Percentiles rank a stretch among this genome's conserved stretches.
phyloP scores from a whole-genome alignment of 148 eudicot species.

The Cornus suecica region DNA sequence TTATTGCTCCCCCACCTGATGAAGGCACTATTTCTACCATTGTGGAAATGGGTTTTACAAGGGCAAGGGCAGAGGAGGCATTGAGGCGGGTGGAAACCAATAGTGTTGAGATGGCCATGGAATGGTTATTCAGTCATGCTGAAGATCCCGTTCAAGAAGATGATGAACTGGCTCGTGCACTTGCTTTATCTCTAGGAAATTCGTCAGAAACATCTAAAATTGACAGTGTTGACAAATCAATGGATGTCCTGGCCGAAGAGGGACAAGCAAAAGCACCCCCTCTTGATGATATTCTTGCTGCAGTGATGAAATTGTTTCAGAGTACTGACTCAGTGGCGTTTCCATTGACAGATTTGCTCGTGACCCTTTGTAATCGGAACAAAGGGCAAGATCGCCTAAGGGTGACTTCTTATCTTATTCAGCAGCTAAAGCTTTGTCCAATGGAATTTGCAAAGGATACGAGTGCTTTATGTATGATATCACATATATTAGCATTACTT shows the following conservation, averaged over 20 bases:
- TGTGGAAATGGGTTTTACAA: constrained; percentile 95
- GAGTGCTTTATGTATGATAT: constrained; percentile 68
- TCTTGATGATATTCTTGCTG: constrained; percentile 80
- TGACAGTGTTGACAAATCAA: constrained; percentile 60
- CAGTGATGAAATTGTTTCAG: constrained; percentile 74
- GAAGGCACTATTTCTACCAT: constrained; percentile 84
- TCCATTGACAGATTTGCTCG: constrained; percentile 78
- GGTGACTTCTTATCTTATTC: constrained; percentile 71
- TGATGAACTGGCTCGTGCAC: constrained; percentile 91
- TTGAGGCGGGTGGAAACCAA: constrained; percentile 84
- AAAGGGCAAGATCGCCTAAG: constrained; percentile 87
- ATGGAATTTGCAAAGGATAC: constrained; percentile 56
- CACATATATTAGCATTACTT: constrained; percentile 83
- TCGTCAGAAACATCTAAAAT: constrained; percentile 77
- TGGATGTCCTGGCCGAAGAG: constrained; percentile 58
- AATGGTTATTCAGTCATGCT: constrained; percentile 86
- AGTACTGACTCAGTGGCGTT: constrained; percentile 77
- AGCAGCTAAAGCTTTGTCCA: constrained; percentile 69
- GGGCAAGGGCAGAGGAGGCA: constrained; percentile 96
- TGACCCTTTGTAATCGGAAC: constrained; percentile 78
- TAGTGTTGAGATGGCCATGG: constrained; percentile 99
- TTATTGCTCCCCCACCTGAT: constrained; percentile 85
- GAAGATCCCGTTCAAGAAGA: constrained; percentile 96
- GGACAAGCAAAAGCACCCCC: constrained; percentile 66
- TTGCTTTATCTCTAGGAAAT: constrained; percentile 84